A percentile compares a stretch with the other conserved stretches of the same genome.
Conservation (phyloP, 192 early-diverging fungal species). For the Pecoramyces ruminantium region DNA sequence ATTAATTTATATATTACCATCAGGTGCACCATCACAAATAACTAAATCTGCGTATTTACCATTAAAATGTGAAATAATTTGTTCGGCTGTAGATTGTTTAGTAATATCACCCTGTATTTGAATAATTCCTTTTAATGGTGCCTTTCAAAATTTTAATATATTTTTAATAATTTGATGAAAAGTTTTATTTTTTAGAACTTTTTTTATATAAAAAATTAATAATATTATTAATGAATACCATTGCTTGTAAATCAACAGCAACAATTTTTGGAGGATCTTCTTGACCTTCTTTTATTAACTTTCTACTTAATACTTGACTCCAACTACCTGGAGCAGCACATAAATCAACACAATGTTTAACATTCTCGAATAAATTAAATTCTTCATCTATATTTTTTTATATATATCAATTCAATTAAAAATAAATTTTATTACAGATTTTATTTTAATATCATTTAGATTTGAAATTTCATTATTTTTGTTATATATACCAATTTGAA, state of each 20-base stretch:
- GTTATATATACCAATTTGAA: conserved; percentile 50
- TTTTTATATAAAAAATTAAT: background rate
- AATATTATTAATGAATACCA: conserved; percentile 28
- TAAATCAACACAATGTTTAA: conserved; percentile 78
- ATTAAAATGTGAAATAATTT: conserved; percentile 79
- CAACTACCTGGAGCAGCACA: conserved; percentile 96
- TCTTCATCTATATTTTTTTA: conserved; percentile 59
- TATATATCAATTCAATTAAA: no score
- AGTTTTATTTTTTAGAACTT: no score
- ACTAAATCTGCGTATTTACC: conserved; percentile 80
- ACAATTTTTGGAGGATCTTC: conserved; percentile 60
- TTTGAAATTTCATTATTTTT: background rate
- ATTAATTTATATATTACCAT: conserved; percentile 43
- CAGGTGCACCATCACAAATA: conserved; percentile 84
- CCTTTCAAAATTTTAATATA: conserved; percentile 14
- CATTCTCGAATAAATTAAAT: conserved; percentile 77
- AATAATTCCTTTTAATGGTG: conserved; percentile 79
- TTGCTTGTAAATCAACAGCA: conserved; percentile 87
- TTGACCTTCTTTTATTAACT: conserved; percentile 31
- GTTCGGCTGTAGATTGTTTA: conserved; percentile 75
- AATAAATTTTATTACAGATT: background rate
- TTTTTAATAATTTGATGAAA: no score
- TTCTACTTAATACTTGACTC: conserved; percentile 74
- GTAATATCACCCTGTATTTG: conserved; percentile 97
- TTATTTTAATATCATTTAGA: background rate